A percentile compares a stretch with the other conserved stretches of the same genome.
Conservation (phyloP, 75 land plant species). For the Sequoia sempervirens region DNA sequence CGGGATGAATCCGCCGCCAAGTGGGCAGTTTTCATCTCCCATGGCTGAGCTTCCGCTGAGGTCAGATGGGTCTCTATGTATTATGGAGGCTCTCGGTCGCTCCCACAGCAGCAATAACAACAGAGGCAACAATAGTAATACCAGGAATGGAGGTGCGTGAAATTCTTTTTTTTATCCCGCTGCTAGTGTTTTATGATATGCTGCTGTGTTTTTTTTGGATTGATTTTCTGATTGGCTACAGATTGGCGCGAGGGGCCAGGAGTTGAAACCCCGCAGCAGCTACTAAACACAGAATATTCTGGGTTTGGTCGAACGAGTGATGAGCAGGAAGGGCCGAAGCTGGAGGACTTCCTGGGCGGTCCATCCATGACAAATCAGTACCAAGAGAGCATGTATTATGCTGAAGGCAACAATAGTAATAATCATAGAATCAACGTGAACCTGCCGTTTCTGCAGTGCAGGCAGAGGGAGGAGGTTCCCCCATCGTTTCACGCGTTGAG, state of each 20-base stretch:
- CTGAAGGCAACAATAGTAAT: constrained; percentile 6
- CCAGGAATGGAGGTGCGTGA: not conserved
- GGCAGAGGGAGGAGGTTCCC: constrained; percentile 8
- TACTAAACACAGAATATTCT: constrained; percentile 3
- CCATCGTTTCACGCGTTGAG: constrained; percentile 10
- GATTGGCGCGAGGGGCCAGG: constrained; percentile 4
- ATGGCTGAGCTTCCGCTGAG: constrained; percentile 55
- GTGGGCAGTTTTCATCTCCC: constrained; percentile 27
- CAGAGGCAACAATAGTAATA: not conserved
- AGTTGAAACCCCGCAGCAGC: not conserved
- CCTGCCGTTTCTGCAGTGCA: constrained; percentile 12
- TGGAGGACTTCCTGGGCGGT: constrained; percentile 70
- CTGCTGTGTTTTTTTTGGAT: not conserved
- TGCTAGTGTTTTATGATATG: not conserved
- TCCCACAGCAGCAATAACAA: constrained; percentile 29
- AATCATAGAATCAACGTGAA: constrained; percentile 17
- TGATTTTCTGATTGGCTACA: not conserved
- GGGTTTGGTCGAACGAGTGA: constrained; percentile 24
- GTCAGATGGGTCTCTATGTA: constrained; percentile 80
- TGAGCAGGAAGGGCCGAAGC: constrained; percentile 37
- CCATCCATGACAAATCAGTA: constrained; percentile 43
- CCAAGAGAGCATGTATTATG: constrained; percentile 42
- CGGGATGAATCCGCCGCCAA: constrained; percentile 19
- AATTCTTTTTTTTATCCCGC: not conserved
- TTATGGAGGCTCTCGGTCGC: constrained; percentile 61